phyloP scores from a whole-genome alignment of 768 basidiomycete genomes.

The Lyophyllum decastes region DNA sequence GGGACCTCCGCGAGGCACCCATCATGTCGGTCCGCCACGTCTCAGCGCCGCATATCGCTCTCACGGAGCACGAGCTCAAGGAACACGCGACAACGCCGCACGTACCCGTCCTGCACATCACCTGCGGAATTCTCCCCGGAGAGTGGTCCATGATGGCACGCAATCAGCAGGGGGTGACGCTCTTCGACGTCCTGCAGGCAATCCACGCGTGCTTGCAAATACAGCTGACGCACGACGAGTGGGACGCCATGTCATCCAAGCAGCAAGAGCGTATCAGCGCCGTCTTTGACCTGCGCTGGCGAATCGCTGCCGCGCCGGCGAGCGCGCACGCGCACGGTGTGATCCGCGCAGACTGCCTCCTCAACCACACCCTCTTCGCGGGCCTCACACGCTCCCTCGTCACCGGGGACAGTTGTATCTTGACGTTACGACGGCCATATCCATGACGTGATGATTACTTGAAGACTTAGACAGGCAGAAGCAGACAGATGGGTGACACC shows the following conservation, averaged over 20 bases:
- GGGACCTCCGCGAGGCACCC: conserved; percentile 54
- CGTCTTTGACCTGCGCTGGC: conserved; percentile 49
- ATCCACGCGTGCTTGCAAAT: conserved; percentile 40
- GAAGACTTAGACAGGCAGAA: not conserved
- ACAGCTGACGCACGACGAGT: conserved; percentile 42
- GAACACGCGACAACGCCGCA: conserved; percentile 47
- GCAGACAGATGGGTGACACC: not conserved
- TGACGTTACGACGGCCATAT: conserved; percentile 41
- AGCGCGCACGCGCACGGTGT: conserved; percentile 41
- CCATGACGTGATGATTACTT: not conserved
- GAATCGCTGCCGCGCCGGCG: conserved; percentile 33
- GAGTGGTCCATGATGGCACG: conserved; percentile 41
- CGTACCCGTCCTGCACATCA: conserved; percentile 35
- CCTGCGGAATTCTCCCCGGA: conserved; percentile 47
- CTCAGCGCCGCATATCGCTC: conserved; percentile 18
- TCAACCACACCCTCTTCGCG: conserved; percentile 49
- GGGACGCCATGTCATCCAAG: conserved; percentile 39
- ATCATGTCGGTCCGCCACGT: conserved; percentile 26
- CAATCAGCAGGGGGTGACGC: conserved; percentile 49
- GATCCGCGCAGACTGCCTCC: conserved; percentile 49
- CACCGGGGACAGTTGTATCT: conserved; percentile 40
- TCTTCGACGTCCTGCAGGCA: conserved; percentile 51
- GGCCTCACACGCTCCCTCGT: conserved; percentile 47
- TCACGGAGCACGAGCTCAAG: conserved; percentile 33
- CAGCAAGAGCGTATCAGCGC: conserved; percentile 43